Percentiles rank a stretch among this genome's conserved stretches.
Conservation (phyloP, 495 filamentous ascomycete genomes). For the Penicillium mononematosum region DNA sequence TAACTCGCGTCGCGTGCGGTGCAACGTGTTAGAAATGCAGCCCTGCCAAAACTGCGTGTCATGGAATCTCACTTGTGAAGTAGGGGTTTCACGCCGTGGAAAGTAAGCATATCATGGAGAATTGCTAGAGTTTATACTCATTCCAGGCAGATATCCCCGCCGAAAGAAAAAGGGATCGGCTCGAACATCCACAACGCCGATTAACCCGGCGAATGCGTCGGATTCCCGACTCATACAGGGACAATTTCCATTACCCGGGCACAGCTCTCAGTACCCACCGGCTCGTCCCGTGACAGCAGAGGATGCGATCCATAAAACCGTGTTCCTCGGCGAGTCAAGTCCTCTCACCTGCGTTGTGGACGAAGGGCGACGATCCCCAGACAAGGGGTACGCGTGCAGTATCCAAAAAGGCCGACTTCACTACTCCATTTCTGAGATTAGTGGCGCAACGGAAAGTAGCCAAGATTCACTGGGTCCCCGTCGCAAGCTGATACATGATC, state of each 20-base stretch:
- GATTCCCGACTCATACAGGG: not conserved
- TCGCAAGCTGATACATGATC: conserved; percentile 23
- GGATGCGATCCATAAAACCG: conserved; percentile 30
- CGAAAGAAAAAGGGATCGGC: conserved; percentile 22
- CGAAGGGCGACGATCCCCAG: conserved; percentile 32
- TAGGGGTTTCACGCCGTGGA: conserved; percentile 45
- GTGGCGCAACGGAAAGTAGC: conserved; percentile 10
- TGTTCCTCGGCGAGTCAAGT: conserved; percentile 45
- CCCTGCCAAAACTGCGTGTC: conserved; percentile 47
- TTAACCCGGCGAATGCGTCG: not conserved
- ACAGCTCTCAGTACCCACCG: conserved; percentile 13
- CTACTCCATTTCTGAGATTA: conserved; percentile 34
- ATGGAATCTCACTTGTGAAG: conserved; percentile 39
- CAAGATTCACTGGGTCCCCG: conserved; percentile 18
- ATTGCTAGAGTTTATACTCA: conserved; percentile 4
- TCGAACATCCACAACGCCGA: conserved; percentile 4
- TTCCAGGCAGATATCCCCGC: conserved; percentile 29
- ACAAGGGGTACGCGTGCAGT: conserved; percentile 27
- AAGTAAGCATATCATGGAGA: conserved; percentile 30
- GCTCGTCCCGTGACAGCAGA: conserved; percentile 8
- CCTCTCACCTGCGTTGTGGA: conserved; percentile 43
- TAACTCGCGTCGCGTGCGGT: conserved; percentile 47
- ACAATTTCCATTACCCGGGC: conserved; percentile 1
- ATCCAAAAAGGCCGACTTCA: conserved; percentile 35
- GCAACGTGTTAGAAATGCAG: conserved; percentile 45